Base-by-base conservation (phyloP, 306 rosid species). In the Trifolium fragiferum region DNA sequence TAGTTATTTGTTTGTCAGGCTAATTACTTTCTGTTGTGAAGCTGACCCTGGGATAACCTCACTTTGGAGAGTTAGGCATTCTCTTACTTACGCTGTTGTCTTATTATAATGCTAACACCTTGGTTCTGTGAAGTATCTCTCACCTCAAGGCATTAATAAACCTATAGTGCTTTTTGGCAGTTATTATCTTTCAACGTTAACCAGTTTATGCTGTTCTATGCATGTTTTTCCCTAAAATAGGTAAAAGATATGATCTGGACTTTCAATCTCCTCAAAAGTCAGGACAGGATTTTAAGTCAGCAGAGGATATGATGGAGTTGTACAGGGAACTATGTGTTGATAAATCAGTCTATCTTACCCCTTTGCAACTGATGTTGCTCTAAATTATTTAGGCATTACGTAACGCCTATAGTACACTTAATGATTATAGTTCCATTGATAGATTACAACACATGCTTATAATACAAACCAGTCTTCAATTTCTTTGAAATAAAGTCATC, bases 201-300 rank as follows among this genome's bases (percentile, higher is more conserved):
- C 40, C 50, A 37, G 19, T 67, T 62, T 75, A n/a, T 71, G 54
- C 61, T 38, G 37, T 27, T 70, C 10, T 70, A 50, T 72, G 23
- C 75, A 55, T 65, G 72, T 23, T 58, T 82, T 46, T 30, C 38
- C 81, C 46, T 70, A 11, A 74, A 70, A 66, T 76, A 93, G 98
- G 98, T 77, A 91, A 88, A 47, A 93, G 92, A 89, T 93, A 93
- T 74, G 95, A 93, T 78, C 86, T 93, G 80, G 94, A 93, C 85
- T 67, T 77, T 60, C 86, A 93, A 83, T 81, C 91, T n/a, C n/a
- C n/a, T 10, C 89, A 87, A 68, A 93, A 86, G 81, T 85, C 88
- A 1, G 98, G 84, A 66, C 98, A 94, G 83, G 83, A 90, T 81
- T 91, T 90, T 68, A 91, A 87, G 87, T 86, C 98, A 1, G 98